Conservation (phyloP, 2,329 filamentous ascomycete genomes). For the Pseudogymnoascus sp. region DNA sequence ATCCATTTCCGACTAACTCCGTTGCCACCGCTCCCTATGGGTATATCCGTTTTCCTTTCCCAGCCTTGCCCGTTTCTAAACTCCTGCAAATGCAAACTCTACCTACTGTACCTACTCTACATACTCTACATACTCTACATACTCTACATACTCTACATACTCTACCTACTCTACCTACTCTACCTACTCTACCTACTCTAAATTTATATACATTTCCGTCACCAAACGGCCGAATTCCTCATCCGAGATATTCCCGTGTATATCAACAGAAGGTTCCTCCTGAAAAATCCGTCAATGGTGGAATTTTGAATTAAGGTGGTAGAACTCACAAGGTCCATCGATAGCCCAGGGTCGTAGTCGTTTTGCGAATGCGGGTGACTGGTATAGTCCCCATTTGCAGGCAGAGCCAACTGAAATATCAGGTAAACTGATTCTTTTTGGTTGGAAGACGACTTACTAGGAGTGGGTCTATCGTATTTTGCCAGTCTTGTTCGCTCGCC, state of each 20-base stretch:
- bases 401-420: background rate
- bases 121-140: too few species aligned
- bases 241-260: background rate
- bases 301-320: background rate
- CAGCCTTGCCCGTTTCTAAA: background rate
- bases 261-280: background rate
- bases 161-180: too few species aligned
- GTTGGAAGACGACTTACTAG: background rate
- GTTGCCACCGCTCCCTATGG: background rate
- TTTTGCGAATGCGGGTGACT: background rate
- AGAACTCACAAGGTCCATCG: background rate
- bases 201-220: background rate
- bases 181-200: too few species aligned
- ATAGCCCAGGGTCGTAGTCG: background rate
- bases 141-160: background rate
- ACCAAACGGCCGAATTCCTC: background rate
- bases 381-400: background rate
- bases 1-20: background rate
- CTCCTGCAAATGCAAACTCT: background rate
- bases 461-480: background rate
- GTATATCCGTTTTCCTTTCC: background rate
- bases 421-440: background rate
- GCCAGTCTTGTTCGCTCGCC: background rate
- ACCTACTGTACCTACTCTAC: too few species aligned
- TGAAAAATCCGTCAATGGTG: background rate